Base-by-base conservation (phyloP, 176 grass and related monocot species). In the Panicum miliaceum region DNA sequence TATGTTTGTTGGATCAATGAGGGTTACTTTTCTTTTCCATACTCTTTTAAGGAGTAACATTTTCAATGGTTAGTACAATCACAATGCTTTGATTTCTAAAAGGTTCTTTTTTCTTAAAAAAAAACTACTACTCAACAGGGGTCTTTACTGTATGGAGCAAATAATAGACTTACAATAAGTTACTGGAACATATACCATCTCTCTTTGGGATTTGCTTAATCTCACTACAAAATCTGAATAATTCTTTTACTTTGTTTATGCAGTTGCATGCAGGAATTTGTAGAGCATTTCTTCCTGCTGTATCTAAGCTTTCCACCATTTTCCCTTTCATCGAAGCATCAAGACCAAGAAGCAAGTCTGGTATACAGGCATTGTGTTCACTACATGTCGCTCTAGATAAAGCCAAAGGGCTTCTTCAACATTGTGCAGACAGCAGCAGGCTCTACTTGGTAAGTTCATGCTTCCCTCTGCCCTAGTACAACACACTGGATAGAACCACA, bases 301-400 rank as follows among this genome's bases (percentile, higher is more conserved):
- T 99, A 63, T 90, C 85, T 48, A 99, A 90, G 78, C 89, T 99
- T 26, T 32, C 93, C 86, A 88, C 79, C 13, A 90, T 99, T 76
- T 99, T 99, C 74, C 89, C 96, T 42, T 90, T 90, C 38, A 94
- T 99, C 77, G 96, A 99, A 88, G 96, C 96, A 40, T 89, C 93
- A 67, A 91, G 93, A 64, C 96, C 96, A 29, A 99, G 96, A 92
- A 96, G 93, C 86, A 99, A 92, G 82, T 94, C 96, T 83, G 96
- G 96, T 52, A 96, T 99, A 85, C 93, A 99, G 64, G 79, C 93
- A 62, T 72, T 99, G 8, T 99, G 96, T 79, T 90, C 96, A 15
- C 78, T 99, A 27, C 96, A 99, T 77, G 86, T 99, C 23, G 87
- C 96, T 56, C 91, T 99, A 65, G 96, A 99, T 85, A 94, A 92